These are phyloP conservation scores for Ascochyta rabiei DNA, from an alignment of 2,329 filamentous ascomycete species.

Conservation along the genomic window DNA sequence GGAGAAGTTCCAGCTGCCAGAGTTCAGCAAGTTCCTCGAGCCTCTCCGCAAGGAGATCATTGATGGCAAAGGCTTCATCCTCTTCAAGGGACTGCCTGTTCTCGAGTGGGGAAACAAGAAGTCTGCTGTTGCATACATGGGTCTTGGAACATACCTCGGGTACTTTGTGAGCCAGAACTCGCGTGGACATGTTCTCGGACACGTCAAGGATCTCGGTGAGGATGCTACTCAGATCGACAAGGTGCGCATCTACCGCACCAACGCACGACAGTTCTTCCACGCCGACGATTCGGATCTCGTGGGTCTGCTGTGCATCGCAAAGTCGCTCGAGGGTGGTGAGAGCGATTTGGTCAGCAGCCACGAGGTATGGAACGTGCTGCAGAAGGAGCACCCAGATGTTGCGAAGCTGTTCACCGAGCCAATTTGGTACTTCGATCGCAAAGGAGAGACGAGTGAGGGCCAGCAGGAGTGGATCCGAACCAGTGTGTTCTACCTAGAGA, in stretches of 20 bases:
- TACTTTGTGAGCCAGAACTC: slow-evolving; percentile 90
- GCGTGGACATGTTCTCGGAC: slow-evolving; percentile 82
- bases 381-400: slow-evolving; percentile 76
- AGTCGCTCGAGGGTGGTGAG: slow-evolving; percentile 80
- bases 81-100: slow-evolving; percentile 86
- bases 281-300: slow-evolving; percentile 83
- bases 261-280: slow-evolving; percentile 85
- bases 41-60: slow-evolving; percentile 70
- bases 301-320: slow-evolving; percentile 79
- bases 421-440: slow-evolving; percentile 91
- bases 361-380: slow-evolving; percentile 80
- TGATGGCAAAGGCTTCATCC: slow-evolving; percentile 85
- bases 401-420: slow-evolving; percentile 76
- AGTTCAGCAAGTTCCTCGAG: slow-evolving; percentile 59
- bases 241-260: slow-evolving; percentile 89
- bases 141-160: slow-evolving; percentile 79
- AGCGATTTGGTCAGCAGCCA: slow-evolving; percentile 81
- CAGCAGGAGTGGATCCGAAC: slow-evolving; percentile 77
- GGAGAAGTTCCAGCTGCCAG: slow-evolving; percentile 67
- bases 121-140: slow-evolving; percentile 77
- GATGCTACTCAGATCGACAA: slow-evolving; percentile 81
- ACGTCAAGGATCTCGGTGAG: slow-evolving; percentile 87
- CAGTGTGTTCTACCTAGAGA: slow-evolving; percentile 78
- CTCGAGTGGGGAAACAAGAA: slow-evolving; percentile 77
- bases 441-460: slow-evolving; percentile 78